Conservation (phyloP, 495 filamentous ascomycete genomes). For the Podospora bellae-mahoneyi region DNA sequence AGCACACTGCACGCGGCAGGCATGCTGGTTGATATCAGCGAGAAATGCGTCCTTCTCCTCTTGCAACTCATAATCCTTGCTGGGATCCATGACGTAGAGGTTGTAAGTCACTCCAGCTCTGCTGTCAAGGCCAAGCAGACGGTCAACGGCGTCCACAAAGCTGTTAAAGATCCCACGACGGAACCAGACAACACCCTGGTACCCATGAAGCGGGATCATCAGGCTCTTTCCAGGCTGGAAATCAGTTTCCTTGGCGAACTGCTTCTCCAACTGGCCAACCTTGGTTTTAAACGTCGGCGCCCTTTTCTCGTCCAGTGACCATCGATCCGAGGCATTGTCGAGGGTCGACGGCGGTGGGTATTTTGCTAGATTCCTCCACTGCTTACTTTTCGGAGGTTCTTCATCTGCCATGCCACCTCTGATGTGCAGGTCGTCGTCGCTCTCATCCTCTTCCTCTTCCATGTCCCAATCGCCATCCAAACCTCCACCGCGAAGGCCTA, state of each 20-base stretch:
- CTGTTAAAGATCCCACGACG: constrained; percentile 17
- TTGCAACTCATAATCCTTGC: background rate
- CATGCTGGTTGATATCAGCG: background rate
- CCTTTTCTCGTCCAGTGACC: background rate
- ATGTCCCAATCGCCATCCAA: background rate
- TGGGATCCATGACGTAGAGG: constrained; percentile 23
- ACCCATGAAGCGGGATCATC: constrained; percentile 27
- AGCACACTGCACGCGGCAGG: constrained; percentile 5
- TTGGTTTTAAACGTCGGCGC: background rate
- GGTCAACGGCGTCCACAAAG: constrained; percentile 34
- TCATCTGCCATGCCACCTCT: background rate
- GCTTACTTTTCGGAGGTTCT: background rate
- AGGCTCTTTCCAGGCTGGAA: background rate
- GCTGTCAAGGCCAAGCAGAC: constrained; percentile 28
- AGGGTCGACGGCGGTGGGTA: background rate
- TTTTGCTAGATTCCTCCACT: too few relatives aligned
- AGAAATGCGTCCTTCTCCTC: background rate
- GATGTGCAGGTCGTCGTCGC: background rate
- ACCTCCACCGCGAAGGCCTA: background rate
- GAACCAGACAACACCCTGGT: constrained; percentile 32
- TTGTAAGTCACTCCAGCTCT: constrained; percentile 25
- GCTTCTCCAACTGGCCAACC: background rate
- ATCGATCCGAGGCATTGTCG: background rate
- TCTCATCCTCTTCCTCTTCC: background rate
- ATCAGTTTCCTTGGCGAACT: background rate